Evolutionary conservation across 768 basidiomycete species (phyloP), one percentile per base, ranked within the genome.

Genomic region (Boletus rubescentipes): DNA sequence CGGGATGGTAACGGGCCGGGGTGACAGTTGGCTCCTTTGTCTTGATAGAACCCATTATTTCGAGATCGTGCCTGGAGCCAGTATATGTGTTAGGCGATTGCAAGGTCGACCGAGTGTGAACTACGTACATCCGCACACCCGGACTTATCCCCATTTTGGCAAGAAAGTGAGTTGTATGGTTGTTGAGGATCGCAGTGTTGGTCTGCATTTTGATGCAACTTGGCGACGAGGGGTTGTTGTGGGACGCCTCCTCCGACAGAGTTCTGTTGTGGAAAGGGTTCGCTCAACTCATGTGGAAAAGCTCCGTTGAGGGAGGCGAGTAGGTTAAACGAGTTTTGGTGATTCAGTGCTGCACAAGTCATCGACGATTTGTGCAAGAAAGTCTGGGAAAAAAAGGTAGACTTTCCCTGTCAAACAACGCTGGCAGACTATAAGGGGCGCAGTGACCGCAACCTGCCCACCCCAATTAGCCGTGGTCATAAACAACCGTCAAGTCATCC

Each of bases 401-500:
- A 18, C 10, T 3, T 7, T 12, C 31, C n/a, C 29, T 31, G 53
- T 32, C 49, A 26, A 44, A 18, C 12, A 10, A 30, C 10, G 29
- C 14, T 15, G 52, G 26, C 4, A 23, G 43, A 23, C 42, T 53
- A 49, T 48, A 47, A 31, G 14, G 46, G 40, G n/a, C 2, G 5
- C 21, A 20, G 18, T 8, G 43, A 18, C 42, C 49, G 43, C 46
- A 56, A 38, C 2, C n/a, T 15, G 12, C 18, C 52, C 20, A 49
- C 62, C 32, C 18, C 52, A 53, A 65, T 42, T 34, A 4, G 60
- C 23, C 35, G 18, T 0, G n/a, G 7, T 23, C 12, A 18, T 42
- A 64, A 64, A 64, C 61, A 64, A 59, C 41, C 36, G 49, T 65
- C 64, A 65, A 66, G 61, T 21, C 11, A 2, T 4, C 39, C 39